These are phyloP conservation scores for Telfairia occidentalis DNA, from an alignment of 331 rosid genomes.

Conservation along the genomic window DNA sequence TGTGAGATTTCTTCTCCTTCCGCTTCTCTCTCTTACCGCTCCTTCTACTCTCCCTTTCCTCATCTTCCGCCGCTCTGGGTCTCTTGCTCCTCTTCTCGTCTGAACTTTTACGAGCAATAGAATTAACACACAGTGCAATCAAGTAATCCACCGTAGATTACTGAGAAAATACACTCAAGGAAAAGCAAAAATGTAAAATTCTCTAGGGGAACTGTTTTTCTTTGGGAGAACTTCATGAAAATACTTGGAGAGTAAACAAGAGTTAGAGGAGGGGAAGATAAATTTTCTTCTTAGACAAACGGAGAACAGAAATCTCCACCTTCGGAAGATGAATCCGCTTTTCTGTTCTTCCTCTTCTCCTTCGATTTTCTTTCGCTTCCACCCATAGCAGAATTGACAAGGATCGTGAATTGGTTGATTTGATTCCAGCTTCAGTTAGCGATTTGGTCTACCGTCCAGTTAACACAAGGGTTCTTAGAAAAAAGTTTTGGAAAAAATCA, in stretches of 20 bases:
- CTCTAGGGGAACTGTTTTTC: not conserved
- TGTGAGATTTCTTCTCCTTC: constrained; percentile 48
- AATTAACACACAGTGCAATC: not conserved
- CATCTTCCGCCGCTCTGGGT: constrained; percentile 44
- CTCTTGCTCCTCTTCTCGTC: constrained; percentile 65
- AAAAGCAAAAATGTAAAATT: not conserved
- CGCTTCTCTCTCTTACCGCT: constrained; percentile 51
- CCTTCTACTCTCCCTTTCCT: constrained; percentile 41
- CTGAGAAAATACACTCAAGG: not conserved
- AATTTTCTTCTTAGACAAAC: not conserved
- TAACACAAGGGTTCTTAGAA: not conserved
- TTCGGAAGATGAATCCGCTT: constrained; percentile 43
- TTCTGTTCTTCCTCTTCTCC: constrained; percentile 35
- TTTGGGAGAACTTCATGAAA: not conserved
- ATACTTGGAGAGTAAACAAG: not conserved
- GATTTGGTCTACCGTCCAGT: not conserved
- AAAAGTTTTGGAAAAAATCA: no score
- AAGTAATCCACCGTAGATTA: not conserved
- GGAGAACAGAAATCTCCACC: constrained; percentile 22
- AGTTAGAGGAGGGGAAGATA: not conserved
- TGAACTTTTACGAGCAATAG: constrained; percentile 19
- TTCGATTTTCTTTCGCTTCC: constrained; percentile 69
- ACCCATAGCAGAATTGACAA: constrained; percentile 5
- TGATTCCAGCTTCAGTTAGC: not conserved
- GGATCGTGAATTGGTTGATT: not conserved